Evolutionary conservation across 2,329 filamentous ascomycete genomes (phyloP).

Genomic region (Leptodontidium sp.): DNA sequence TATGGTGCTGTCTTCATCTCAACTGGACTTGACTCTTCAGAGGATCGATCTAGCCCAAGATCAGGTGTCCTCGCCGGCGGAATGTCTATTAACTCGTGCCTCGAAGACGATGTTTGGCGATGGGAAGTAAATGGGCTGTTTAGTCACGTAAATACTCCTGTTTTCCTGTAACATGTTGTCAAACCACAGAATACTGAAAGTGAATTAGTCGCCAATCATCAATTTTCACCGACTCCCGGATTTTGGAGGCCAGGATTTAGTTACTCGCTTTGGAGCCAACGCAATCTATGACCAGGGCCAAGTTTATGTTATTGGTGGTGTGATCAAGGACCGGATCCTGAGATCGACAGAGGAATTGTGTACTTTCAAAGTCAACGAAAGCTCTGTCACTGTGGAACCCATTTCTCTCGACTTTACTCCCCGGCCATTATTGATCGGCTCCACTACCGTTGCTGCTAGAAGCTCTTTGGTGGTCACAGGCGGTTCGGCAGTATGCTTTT

Average conservation of each 20-base stretch:
- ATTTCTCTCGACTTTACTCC: conserved; percentile 41
- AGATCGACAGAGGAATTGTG: conserved; percentile 60
- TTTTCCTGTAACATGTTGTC: background rate
- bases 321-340: conserved; percentile 53
- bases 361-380: conserved; percentile 23
- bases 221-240: background rate
- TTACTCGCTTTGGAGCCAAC: conserved; percentile 55
- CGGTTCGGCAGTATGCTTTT: conserved; percentile 88
- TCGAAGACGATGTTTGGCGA: conserved; percentile 68
- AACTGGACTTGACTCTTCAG: conserved; percentile 33
- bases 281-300: conserved; percentile 44
- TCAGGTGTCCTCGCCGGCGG: conserved; percentile 78
- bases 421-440: conserved; percentile 76
- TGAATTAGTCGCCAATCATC: conserved; percentile 4
- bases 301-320: conserved; percentile 54
- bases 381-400: background rate
- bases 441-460: conserved; percentile 60
- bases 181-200: background rate
- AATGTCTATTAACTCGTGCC: conserved; percentile 68
- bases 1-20: conserved; percentile 40
- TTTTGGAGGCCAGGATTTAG: conserved; percentile 15
- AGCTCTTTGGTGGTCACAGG: conserved; percentile 70
- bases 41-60: conserved; percentile 40
- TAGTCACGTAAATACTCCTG: conserved; percentile 31
- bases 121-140: conserved; percentile 63